A percentile compares a stretch with the other conserved stretches of the same genome.
phyloP scores from a whole-genome alignment of 805 yeast species.

The Yarrowia phangngaensis region DNA sequence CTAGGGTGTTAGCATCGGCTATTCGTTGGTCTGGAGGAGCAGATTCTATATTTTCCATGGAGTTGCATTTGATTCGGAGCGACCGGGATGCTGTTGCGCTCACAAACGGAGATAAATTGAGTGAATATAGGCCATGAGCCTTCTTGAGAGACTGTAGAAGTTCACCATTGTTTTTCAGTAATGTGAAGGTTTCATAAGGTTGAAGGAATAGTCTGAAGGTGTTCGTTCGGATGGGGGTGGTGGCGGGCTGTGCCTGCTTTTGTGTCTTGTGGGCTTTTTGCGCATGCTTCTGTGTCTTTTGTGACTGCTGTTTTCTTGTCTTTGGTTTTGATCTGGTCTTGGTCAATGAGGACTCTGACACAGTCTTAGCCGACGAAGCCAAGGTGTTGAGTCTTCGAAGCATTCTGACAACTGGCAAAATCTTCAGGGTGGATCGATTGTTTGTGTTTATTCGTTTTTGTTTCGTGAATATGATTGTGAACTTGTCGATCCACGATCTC shows the following conservation, averaged over 20 bases:
- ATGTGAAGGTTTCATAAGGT: slow-evolving; percentile 2
- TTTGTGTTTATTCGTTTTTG: too few relatives aligned
- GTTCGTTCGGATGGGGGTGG: too few relatives aligned
- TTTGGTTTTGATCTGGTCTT: too few relatives aligned
- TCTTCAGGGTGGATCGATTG: too few relatives aligned
- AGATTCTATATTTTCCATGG: background rate
- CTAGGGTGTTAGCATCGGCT: background rate
- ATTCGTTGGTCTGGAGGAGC: background rate
- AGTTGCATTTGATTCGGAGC: background rate
- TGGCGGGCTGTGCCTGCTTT: background rate
- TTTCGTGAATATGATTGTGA: too few relatives aligned
- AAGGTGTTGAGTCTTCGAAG: slow-evolving; percentile 9
- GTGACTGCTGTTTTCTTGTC: too few relatives aligned
- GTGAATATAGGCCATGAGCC: background rate
- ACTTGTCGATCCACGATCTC: too few relatives aligned
- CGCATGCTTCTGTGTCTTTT: background rate
- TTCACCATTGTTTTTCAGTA: background rate
- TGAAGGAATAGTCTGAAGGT: slow-evolving; percentile 1
- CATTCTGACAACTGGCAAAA: too few relatives aligned
- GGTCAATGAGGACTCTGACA: too few relatives aligned
- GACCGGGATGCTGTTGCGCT: background rate
- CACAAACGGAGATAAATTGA: background rate
- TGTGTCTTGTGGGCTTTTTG: too few relatives aligned
- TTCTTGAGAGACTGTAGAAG: background rate
- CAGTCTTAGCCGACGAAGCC: background rate